Evolutionary conservation across 306 rosid species (phyloP), one percentile per base, ranked within the genome.

Genomic region (Medicago ruthenica): DNA sequence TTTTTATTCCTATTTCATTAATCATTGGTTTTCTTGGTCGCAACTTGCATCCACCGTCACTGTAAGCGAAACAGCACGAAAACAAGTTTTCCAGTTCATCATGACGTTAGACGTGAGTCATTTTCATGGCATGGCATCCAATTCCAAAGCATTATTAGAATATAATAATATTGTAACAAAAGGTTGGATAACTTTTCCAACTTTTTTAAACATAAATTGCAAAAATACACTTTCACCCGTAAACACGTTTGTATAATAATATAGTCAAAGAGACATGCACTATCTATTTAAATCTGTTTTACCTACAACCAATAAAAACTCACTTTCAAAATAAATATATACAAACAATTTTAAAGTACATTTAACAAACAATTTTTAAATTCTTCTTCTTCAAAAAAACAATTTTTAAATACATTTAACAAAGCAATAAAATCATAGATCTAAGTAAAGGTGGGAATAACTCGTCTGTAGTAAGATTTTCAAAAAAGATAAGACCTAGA

Each of bases 21-120:
- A 50, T 50, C 4, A 50, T 50, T 50, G 57, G 11, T n/a, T 50
- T 50, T 50, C 57, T 1, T 50, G 20, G 57, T 50, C 9, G 57
- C 57, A 50, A 50, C 57, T 60, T 27, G 36, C 21, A 62, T 34
- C 67, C 67, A 62, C 67, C 67, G 80, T 76, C 80, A 16, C 11
- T 24, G 37, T 31, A 54, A 76, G 74, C 4, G 13, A 8, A 68
- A 77, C 75, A 68, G 11, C 67, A 67, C 34, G 22, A 66, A 40
- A 76, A 40, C 36, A 41, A 53, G 24, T 41, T 40, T 68, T 66
- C 39, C 57, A 20, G 41, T 53, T 22, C 24, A 77, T 77, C 70
- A 68, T 69, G 70, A 77, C 81, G 76, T 77, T 58, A 58, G 31
- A 70, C 54, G 27, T 36, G 69, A 77, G 76, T 60, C 71, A 78